Evolutionary conservation across 2,329 filamentous ascomycete genomes (phyloP).

Genomic region (Ophiostoma perfectum): DNA sequence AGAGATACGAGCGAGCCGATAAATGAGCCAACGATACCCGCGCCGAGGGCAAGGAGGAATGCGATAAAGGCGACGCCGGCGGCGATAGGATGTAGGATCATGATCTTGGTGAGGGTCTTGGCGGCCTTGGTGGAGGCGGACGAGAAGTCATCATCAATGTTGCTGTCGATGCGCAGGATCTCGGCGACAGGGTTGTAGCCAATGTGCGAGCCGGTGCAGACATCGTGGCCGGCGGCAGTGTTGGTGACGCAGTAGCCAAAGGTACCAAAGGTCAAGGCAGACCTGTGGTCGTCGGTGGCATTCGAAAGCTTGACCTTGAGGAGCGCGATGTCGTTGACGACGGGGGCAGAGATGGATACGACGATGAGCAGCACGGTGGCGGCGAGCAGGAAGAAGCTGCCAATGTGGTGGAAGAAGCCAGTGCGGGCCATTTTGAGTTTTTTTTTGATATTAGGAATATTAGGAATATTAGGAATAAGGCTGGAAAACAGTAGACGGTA

Average conservation of each 20-base stretch:
- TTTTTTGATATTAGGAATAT: neutral
- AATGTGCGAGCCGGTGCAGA: constrained; percentile 44
- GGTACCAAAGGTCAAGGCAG: constrained; percentile 49
- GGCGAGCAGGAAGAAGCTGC: constrained; percentile 52
- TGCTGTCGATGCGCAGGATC: neutral
- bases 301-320: constrained; percentile 47
- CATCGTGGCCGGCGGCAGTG: constrained; percentile 27
- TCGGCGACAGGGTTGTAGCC: constrained; percentile 51
- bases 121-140: constrained; percentile 26
- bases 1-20: constrained; percentile 46
- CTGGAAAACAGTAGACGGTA: neutral
- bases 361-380: constrained; percentile 53
- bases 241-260: constrained; percentile 52
- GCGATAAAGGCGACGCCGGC: constrained; percentile 53
- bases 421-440: constrained; percentile 44
- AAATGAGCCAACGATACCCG: constrained; percentile 48
- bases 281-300: constrained; percentile 32
- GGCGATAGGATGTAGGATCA: constrained; percentile 60
- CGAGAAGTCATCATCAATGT: constrained; percentile 40
- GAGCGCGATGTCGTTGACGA: constrained; percentile 50
- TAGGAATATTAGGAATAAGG: neutral
- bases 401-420: constrained; percentile 51
- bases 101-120: constrained; percentile 49
- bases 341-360: constrained; percentile 54
- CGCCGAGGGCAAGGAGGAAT: constrained; percentile 50